Conservation (phyloP, 2,329 filamentous ascomycete species). For the Phialophora expanda region DNA sequence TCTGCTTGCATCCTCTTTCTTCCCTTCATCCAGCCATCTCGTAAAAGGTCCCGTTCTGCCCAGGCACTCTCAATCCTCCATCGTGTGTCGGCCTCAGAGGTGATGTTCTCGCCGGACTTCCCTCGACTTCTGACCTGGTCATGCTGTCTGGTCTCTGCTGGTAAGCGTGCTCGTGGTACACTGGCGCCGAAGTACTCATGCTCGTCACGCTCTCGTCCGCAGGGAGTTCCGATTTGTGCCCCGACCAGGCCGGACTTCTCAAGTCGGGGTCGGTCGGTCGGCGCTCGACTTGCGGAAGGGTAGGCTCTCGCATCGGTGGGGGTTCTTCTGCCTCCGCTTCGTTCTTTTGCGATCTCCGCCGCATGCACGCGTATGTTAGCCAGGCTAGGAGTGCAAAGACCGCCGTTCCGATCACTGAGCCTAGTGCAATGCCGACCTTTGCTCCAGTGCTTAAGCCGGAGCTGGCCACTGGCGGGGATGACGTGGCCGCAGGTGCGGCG, state of each 20-base stretch:
- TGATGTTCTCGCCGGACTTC: slow-evolving; percentile 27
- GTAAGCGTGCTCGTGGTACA: slow-evolving; percentile 23
- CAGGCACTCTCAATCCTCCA: slow-evolving; percentile 28
- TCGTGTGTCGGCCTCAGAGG: slow-evolving; percentile 24
- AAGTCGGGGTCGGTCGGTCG: slow-evolving; percentile 23
- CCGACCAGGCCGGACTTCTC: slow-evolving; percentile 34
- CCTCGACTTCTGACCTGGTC: slow-evolving; percentile 28
- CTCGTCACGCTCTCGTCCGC: slow-evolving; percentile 28
- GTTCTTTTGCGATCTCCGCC: slow-evolving; percentile 15
- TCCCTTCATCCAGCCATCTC: slow-evolving; percentile 30
- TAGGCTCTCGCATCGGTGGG: slow-evolving; percentile 19
- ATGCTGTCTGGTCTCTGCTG: slow-evolving; percentile 17
- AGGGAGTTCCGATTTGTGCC: slow-evolving; percentile 38
- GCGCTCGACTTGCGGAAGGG: slow-evolving; percentile 17
- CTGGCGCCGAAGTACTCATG: slow-evolving; percentile 13
- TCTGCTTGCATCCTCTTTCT: background rate
- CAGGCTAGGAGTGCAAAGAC: slow-evolving; percentile 16
- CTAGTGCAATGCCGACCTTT: slow-evolving; percentile 33
- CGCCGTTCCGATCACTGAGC: slow-evolving; percentile 20
- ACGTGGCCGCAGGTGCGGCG: slow-evolving; percentile 3
- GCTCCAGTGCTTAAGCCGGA: slow-evolving; percentile 25
- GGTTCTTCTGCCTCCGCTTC: slow-evolving; percentile 6
- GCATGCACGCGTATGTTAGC: slow-evolving; percentile 14
- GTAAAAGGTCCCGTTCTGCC: slow-evolving; percentile 32
- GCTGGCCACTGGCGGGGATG: background rate